Evolutionary conservation across 1,284 basidiomycete species (phyloP).

Genomic region (Fomitopsis pinicola): DNA sequence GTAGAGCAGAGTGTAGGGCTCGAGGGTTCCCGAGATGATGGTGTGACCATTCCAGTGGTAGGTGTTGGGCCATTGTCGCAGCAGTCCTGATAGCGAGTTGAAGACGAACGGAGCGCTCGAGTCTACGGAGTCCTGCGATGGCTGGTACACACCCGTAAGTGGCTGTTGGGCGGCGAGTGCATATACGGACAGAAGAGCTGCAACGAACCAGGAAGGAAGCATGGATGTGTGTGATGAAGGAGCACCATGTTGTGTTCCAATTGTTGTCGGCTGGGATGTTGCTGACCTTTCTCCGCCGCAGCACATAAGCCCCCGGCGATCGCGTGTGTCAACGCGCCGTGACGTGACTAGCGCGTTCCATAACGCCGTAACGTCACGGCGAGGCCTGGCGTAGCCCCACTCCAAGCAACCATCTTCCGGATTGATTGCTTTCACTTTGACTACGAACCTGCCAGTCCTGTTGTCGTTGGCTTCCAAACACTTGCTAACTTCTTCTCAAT

Average conservation of each 20-base stretch:
- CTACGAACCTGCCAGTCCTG: too few species aligned
- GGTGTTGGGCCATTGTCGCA: slow-evolving; percentile 9
- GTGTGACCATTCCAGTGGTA: slow-evolving; percentile 10
- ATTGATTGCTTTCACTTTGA: too few species aligned
- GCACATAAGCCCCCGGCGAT: neutral
- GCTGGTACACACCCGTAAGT: neutral
- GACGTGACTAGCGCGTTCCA: too few species aligned
- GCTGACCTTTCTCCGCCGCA: neutral
- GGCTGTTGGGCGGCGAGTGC: neutral
- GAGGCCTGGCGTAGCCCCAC: too few species aligned
- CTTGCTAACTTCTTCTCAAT: too few species aligned
- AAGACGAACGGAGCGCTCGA: slow-evolving; percentile 8
- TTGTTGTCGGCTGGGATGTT: neutral
- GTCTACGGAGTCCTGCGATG: neutral
- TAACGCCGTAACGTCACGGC: too few species aligned
- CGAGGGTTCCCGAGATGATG: slow-evolving; percentile 6
- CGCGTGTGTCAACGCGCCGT: too few species aligned
- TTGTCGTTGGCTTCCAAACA: too few species aligned
- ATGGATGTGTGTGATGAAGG: neutral
- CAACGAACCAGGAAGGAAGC: neutral
- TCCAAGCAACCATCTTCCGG: too few species aligned
- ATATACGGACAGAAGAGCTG: neutral
- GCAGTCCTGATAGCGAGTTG: slow-evolving; percentile 4
- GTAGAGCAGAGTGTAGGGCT: slow-evolving; percentile 8
- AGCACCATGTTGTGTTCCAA: neutral